phyloP scores from a whole-genome alignment of 108 stramenopile species.

The Nitzschia palea region DNA sequence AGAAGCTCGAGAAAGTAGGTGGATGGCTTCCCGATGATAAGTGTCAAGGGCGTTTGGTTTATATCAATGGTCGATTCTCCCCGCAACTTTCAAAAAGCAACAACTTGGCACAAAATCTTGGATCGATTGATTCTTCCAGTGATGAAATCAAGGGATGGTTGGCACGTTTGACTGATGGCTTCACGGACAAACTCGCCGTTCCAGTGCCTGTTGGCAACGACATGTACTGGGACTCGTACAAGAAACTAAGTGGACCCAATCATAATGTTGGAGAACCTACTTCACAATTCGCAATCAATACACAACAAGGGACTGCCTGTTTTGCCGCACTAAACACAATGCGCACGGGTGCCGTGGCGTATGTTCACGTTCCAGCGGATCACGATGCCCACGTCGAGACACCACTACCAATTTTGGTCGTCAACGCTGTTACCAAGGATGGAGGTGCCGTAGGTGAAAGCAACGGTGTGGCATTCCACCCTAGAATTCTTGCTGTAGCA shows the following conservation, averaged over 20 bases:
- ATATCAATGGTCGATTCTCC: conserved; percentile 79
- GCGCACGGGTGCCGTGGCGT: conserved; percentile 75
- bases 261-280: conserved; percentile 80
- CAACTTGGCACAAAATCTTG: conserved; percentile 50
- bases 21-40: conserved; percentile 78
- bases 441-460: conserved; percentile 35
- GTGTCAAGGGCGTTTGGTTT: conserved; percentile 78
- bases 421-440: conserved; percentile 77
- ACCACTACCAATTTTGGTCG: conserved; percentile 65
- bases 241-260: conserved; percentile 75
- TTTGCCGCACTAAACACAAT: conserved; percentile 88
- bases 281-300: conserved; percentile 86
- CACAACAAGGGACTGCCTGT: conserved; percentile 88
- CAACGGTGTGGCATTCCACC: conserved; percentile 75
- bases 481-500: conserved; percentile 69
- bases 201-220: conserved; percentile 65
- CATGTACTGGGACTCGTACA: conserved; percentile 49
- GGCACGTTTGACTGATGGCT: conserved; percentile 82
- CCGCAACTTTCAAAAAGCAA: conserved; percentile 73
- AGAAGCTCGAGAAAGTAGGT: conserved; percentile 44
- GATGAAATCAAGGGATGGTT: conserved; percentile 49
- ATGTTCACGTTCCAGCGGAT: conserved; percentile 38
- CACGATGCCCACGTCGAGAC: conserved; percentile 17
- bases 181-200: conserved; percentile 82
- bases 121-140: conserved; percentile 37